These are phyloP conservation scores for Acer yangbiense DNA, from an alignment of 345 rosid genomes.

Conservation along the genomic window DNA sequence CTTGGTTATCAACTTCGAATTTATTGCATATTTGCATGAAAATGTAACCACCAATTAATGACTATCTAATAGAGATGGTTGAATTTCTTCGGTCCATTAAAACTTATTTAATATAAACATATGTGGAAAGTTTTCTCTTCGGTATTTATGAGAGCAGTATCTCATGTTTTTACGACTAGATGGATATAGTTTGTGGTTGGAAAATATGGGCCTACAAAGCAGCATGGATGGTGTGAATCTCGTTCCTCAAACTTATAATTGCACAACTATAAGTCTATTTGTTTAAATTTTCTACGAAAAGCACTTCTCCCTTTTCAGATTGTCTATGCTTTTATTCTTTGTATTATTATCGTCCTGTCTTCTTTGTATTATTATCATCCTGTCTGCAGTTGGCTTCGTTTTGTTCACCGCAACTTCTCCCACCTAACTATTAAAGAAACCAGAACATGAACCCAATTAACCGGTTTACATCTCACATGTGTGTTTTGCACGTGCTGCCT, in stretches of 20 bases:
- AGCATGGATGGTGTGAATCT: too few species aligned
- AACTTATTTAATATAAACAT: too few species aligned
- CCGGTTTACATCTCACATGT: too few species aligned
- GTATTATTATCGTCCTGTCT: neutral
- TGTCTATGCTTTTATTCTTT: neutral
- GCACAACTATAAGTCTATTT: too few species aligned
- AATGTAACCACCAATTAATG: neutral
- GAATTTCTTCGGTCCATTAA: neutral
- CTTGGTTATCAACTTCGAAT: conserved; percentile 5
- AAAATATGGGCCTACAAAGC: too few species aligned
- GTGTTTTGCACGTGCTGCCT: too few species aligned
- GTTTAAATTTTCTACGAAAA: neutral
- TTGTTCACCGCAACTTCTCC: neutral
- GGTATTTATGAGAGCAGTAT: too few species aligned
- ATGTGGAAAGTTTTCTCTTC: too few species aligned
- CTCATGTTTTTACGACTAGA: too few species aligned
- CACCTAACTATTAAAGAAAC: neutral
- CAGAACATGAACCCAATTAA: too few species aligned
- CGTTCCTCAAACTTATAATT: neutral
- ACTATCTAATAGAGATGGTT: neutral
- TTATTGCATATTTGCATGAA: neutral
- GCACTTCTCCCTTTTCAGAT: neutral
- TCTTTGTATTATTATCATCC: neutral
- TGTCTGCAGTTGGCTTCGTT: neutral
- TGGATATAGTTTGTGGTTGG: too few species aligned